Percentiles rank a stretch among this genome's conserved stretches.
phyloP scores from a whole-genome alignment of 768 basidiomycete species.

The Lactarius indigo region DNA sequence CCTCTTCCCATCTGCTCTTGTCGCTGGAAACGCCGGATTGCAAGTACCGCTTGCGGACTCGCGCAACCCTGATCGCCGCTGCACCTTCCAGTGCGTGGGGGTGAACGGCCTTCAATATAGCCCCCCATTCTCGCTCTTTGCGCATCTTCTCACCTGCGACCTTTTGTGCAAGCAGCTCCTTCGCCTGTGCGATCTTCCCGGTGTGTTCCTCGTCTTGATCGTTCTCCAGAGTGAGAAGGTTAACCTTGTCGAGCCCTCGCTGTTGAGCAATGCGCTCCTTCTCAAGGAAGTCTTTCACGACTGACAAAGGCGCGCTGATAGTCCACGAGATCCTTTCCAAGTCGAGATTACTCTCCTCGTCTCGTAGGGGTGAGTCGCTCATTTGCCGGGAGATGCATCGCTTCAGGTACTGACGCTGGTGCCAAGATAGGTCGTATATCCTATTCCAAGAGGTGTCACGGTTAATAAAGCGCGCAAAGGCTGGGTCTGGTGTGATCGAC shows the following conservation, averaged over 20 bases:
- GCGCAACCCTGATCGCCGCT: conserved; percentile 48
- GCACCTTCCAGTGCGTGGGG: conserved; percentile 49
- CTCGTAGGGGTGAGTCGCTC: conserved; percentile 47
- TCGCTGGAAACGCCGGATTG: conserved; percentile 53
- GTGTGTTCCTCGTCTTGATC: conserved; percentile 27
- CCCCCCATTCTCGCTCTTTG: conserved; percentile 65
- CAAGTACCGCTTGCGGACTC: conserved; percentile 54
- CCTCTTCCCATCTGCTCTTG: conserved; percentile 56
- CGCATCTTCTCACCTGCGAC: conserved; percentile 56
- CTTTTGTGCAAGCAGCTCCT: conserved; percentile 55
- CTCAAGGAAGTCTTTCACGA: conserved; percentile 45
- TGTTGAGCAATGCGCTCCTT: conserved; percentile 29
- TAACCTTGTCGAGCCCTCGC: conserved; percentile 25
- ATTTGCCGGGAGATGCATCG: conserved; percentile 44
- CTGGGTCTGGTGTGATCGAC: conserved; percentile 29
- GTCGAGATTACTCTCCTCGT: conserved; percentile 39
- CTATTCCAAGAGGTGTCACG: conserved; percentile 57
- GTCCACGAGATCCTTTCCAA: conserved; percentile 50
- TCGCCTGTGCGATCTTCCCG: conserved; percentile 42
- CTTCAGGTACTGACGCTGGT: conserved; percentile 63
- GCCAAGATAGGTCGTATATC: conserved; percentile 59
- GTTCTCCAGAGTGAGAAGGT: conserved; percentile 13
- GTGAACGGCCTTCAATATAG: conserved; percentile 51
- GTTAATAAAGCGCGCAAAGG: conserved; percentile 50
- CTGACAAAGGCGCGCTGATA: conserved; percentile 51